phyloP scores from a whole-genome alignment of 257 asterid genomes.

The Solanum sitiens region DNA sequence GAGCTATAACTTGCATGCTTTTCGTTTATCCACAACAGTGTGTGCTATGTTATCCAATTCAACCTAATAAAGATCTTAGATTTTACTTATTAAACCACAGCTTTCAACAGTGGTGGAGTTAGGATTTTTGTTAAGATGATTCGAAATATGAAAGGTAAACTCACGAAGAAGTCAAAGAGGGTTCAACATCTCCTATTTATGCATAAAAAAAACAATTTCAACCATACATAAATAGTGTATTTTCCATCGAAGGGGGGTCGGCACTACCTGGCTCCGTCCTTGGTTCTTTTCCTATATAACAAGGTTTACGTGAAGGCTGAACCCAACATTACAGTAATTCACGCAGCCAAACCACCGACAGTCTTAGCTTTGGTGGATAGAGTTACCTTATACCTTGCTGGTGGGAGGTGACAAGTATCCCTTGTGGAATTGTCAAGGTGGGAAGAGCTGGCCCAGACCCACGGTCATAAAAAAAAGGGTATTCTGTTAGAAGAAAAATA shows the following conservation, averaged over 20 bases:
- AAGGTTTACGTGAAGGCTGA: neutral
- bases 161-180: neutral
- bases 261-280: neutral
- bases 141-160: neutral
- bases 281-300: neutral
- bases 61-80: neutral
- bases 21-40: neutral
- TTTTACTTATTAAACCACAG: neutral
- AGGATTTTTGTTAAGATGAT: neutral
- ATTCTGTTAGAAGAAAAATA: neutral
- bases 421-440: too few species aligned
- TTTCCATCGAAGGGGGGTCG: neutral
- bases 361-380: accelerated
- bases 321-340: neutral
- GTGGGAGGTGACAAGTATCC: too few species aligned
- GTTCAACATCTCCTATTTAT: neutral
- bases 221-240: neutral
- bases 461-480: too few species aligned
- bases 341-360: neutral
- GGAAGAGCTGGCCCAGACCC: too few species aligned
- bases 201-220: too few species aligned
- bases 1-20: neutral
- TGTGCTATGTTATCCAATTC: neutral
- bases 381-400: too few species aligned
- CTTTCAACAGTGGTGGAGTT: neutral